phyloP scores from a whole-genome alignment of 176 grass and related monocot genomes.

The Otatea glauca region DNA sequence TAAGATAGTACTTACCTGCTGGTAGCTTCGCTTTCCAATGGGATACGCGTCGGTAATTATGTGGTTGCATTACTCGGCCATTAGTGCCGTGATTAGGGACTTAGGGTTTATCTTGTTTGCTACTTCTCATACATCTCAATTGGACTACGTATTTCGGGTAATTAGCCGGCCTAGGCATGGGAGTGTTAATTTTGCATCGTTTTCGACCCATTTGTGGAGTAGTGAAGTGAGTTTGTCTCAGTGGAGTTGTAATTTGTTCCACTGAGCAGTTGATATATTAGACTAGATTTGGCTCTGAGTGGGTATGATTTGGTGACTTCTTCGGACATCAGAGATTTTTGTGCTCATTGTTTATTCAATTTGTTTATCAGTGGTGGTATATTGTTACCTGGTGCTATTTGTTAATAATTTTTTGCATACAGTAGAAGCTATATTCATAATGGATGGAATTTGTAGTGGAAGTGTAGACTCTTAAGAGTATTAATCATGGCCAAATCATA shows the following conservation, averaged over 20 bases:
- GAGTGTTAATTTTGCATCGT: background rate
- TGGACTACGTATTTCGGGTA: background rate
- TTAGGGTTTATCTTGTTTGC: slow-evolving; percentile 41
- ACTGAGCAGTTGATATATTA: background rate
- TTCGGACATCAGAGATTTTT: background rate
- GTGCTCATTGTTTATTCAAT: background rate
- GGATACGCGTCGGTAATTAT: background rate
- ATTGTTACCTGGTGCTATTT: background rate
- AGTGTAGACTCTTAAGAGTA: background rate
- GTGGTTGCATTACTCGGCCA: background rate
- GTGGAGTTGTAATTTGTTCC: background rate
- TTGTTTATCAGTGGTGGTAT: background rate
- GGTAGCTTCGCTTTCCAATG: background rate
- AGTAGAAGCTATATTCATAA: background rate
- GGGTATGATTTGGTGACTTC: background rate
- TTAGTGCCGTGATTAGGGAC: slow-evolving; percentile 42
- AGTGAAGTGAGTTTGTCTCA: background rate
- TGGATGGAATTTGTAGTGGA: background rate
- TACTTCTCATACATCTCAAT: background rate
- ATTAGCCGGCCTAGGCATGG: background rate
- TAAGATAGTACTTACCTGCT: background rate
- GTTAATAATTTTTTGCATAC: background rate
- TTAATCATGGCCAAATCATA: background rate
- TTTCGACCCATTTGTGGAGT: background rate
- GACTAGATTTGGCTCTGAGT: background rate